Percentiles rank a stretch among this genome's conserved stretches.
Evolutionary conservation across 202 grass and related monocot genomes (phyloP).

Genomic region (Dendrocalamus latiflorus): DNA sequence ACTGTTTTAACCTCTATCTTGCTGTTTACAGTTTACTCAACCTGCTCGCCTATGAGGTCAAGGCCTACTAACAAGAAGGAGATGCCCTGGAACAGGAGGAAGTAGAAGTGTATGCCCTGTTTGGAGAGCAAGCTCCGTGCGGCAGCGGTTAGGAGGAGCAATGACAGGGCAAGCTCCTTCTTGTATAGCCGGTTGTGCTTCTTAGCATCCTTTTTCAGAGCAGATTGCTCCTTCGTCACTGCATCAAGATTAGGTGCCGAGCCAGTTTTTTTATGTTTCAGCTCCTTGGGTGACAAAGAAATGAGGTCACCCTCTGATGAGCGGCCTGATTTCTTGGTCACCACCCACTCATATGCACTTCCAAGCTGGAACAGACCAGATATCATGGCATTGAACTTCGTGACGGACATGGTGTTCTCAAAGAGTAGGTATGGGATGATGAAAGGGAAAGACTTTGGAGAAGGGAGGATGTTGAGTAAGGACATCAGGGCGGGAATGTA

Average conservation of each 20-base stretch:
- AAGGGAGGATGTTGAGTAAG: no score
- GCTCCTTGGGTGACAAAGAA: slow-evolving; percentile 56
- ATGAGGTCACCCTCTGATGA: no score
- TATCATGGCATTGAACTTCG: no score
- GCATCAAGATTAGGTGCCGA: slow-evolving; percentile 46
- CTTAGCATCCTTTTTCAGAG: slow-evolving; percentile 38
- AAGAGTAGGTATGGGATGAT: no score
- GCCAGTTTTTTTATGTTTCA: slow-evolving; percentile 32
- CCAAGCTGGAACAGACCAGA: no score
- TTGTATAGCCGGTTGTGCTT: slow-evolving; percentile 94
- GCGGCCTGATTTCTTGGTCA: no score
- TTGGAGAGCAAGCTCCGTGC: slow-evolving; percentile 78
- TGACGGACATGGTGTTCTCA: no score
- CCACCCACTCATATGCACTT: no score
- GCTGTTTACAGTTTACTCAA: slow-evolving; percentile 50
- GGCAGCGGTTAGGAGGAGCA: slow-evolving; percentile 61
- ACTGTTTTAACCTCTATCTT: slow-evolving; percentile 12
- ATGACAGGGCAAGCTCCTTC: slow-evolving; percentile 72
- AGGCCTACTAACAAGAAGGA: slow-evolving; percentile 95
- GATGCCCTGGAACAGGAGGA: slow-evolving; percentile 87
- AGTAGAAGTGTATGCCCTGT: slow-evolving; percentile 96
- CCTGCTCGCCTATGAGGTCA: slow-evolving; percentile 92
- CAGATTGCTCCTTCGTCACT: slow-evolving; percentile 28
- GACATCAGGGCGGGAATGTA: no score
- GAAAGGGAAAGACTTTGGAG: no score